Percentiles rank a stretch among this genome's conserved stretches.
phyloP scores from a whole-genome alignment of 129 eudicot genomes.

The Chrysanthemum seticuspe region DNA sequence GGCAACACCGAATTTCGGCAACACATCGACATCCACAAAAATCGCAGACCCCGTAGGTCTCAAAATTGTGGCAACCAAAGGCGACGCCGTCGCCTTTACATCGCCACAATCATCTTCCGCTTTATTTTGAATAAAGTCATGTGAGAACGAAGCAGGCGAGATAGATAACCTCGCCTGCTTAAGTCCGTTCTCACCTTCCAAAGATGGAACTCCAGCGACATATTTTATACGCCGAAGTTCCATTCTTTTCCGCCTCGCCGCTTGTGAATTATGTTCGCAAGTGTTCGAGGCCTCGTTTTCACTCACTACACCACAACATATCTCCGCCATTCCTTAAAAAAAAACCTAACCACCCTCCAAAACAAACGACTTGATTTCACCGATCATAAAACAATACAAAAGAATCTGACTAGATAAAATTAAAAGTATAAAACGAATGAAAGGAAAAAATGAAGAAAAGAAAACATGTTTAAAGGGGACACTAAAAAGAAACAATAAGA shows the following conservation, averaged over 20 bases:
- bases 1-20: constrained; percentile 65
- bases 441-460: neutral
- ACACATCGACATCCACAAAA: neutral
- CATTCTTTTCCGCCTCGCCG: constrained; percentile 55
- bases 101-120: constrained; percentile 16
- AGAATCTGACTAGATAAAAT: neutral
- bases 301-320: constrained; percentile 54
- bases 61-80: constrained; percentile 23
- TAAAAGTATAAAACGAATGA: neutral
- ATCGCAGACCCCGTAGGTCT: constrained; percentile 27
- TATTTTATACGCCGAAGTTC: constrained; percentile 51
- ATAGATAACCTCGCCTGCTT: constrained; percentile 47
- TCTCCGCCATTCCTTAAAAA: constrained; percentile 53
- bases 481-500: constrained; percentile 11
- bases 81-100: neutral
- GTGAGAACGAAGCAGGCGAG: constrained; percentile 28
- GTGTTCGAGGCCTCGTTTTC: constrained; percentile 43
- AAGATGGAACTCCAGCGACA: constrained; percentile 25
- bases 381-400: neutral
- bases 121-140: neutral
- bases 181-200: constrained; percentile 28
- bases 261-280: constrained; percentile 45
- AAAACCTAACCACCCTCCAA: neutral
- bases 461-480: constrained; percentile 17
- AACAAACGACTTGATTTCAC: neutral